These are phyloP conservation scores for Geosmithia morbida DNA, from an alignment of 2,329 filamentous ascomycete genomes.

Conservation along the genomic window DNA sequence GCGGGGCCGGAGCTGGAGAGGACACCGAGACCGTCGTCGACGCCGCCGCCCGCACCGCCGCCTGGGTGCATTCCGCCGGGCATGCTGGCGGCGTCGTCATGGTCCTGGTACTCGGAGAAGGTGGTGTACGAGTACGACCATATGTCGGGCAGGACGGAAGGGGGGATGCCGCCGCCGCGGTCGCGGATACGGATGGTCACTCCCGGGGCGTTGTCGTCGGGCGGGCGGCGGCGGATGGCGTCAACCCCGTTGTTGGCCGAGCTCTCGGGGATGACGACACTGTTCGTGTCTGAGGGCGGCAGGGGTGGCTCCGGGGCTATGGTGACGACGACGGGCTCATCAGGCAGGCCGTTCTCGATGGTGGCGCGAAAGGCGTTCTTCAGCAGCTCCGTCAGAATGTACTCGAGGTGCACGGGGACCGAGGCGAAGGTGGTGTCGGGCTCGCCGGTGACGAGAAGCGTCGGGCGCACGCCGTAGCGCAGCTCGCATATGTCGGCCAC, in stretches of 20 bases:
- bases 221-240: slow-evolving; percentile 30
- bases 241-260: slow-evolving; percentile 22
- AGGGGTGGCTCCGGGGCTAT: slow-evolving; percentile 56
- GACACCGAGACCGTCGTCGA: slow-evolving; percentile 49
- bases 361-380: slow-evolving; percentile 96
- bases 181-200: slow-evolving; percentile 94
- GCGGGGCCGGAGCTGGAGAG: slow-evolving; percentile 45
- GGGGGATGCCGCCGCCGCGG: slow-evolving; percentile 82
- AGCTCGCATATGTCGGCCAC: slow-evolving; percentile 95
- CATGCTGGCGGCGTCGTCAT: slow-evolving; percentile 4
- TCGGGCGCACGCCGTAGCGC: slow-evolving; percentile 80
- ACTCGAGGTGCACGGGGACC: slow-evolving; percentile 91
- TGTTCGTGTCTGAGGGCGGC: slow-evolving; percentile 7
- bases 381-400: slow-evolving; percentile 89
- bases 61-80: slow-evolving; percentile 16
- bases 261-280: slow-evolving; percentile 2
- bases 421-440: slow-evolving; percentile 82
- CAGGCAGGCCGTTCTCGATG: slow-evolving; percentile 60
- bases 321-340: slow-evolving; percentile 79
- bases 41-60: slow-evolving; percentile 8
- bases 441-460: slow-evolving; percentile 69
- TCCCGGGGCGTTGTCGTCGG: slow-evolving; percentile 57
- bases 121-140: slow-evolving; percentile 98
- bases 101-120: slow-evolving; percentile 50
- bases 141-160: slow-evolving; percentile 70